phyloP scores from a whole-genome alignment of 2,329 filamentous ascomycete species.

The Diaporthe sp. region DNA sequence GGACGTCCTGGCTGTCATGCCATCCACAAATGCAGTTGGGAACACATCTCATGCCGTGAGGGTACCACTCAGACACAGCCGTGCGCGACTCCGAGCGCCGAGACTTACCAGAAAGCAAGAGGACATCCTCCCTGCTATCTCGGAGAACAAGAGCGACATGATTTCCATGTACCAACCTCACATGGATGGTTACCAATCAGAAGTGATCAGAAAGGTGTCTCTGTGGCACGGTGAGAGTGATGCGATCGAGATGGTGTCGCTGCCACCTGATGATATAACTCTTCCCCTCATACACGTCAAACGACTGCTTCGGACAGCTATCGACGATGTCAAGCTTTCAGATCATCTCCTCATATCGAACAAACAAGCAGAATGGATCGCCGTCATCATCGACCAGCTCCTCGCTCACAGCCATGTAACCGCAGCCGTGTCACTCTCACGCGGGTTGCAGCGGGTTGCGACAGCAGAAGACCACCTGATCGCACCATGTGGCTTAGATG shows the following conservation, averaged over 20 bases:
- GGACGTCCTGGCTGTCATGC: neutral
- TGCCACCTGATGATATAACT: neutral
- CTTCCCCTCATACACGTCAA: neutral
- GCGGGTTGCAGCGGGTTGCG: neutral
- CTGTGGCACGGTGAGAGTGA: neutral
- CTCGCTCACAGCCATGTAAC: neutral
- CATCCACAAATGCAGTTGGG: neutral
- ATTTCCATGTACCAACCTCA: accelerated
- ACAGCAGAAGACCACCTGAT: neutral
- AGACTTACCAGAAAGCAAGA: neutral
- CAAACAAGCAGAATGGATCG: neutral
- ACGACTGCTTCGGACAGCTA: neutral
- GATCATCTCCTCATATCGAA: neutral
- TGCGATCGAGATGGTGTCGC: neutral
- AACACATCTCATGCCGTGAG: neutral
- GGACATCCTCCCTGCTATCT: accelerated
- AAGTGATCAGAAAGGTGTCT: neutral
- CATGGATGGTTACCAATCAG: neutral
- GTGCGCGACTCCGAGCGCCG: neutral
- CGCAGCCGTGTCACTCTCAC: neutral
- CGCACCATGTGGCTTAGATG: neutral
- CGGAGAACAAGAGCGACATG: neutral
- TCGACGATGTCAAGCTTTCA: neutral
- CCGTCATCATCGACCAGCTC: neutral
- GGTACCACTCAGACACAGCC: neutral